phyloP scores from a whole-genome alignment of 306 rosid species.

The Quillaja saponaria region DNA sequence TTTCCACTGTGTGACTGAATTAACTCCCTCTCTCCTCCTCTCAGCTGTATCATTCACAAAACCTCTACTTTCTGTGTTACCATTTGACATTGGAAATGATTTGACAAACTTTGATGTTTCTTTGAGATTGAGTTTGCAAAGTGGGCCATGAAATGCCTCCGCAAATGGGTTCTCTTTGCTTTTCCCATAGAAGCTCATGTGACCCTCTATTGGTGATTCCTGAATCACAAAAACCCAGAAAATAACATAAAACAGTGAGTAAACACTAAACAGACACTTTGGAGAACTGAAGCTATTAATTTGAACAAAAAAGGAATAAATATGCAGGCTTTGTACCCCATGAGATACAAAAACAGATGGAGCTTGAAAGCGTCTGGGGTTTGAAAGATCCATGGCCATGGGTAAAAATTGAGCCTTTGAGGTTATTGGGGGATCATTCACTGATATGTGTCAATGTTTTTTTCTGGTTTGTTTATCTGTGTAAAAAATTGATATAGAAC shows the following conservation, averaged over 20 bases:
- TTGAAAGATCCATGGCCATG: conserved; percentile 60
- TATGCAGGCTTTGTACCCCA: conserved; percentile 47
- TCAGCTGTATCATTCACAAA: conserved; percentile 49
- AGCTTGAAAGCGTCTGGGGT: conserved; percentile 57
- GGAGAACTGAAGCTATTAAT: not conserved
- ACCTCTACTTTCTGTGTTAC: conserved; percentile 36
- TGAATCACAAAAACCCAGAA: conserved; percentile 31
- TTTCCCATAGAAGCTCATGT: conserved; percentile 54
- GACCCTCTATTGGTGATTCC: conserved; percentile 57
- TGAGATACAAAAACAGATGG: conserved; percentile 45
- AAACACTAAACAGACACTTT: not conserved
- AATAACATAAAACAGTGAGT: not conserved
- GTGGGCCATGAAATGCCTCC: conserved; percentile 74
- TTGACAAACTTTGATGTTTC: conserved; percentile 97
- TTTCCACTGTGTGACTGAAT: conserved; percentile 51
- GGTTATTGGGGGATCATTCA: conserved; percentile 8
- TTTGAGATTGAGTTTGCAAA: conserved; percentile 82
- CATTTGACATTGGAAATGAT: conserved; percentile 66
- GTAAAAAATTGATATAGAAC: conserved; percentile 30
- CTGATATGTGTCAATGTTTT: conserved; percentile 9
- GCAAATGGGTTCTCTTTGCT: conserved; percentile 64
- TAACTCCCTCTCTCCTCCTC: conserved; percentile 49
- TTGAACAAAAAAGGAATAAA: not conserved
- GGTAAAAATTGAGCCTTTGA: not conserved
- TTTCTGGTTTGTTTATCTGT: conserved; percentile 12